Base-by-base conservation (phyloP, 2,329 filamentous ascomycete species). In the Corniculantispora saksenae region DNA sequence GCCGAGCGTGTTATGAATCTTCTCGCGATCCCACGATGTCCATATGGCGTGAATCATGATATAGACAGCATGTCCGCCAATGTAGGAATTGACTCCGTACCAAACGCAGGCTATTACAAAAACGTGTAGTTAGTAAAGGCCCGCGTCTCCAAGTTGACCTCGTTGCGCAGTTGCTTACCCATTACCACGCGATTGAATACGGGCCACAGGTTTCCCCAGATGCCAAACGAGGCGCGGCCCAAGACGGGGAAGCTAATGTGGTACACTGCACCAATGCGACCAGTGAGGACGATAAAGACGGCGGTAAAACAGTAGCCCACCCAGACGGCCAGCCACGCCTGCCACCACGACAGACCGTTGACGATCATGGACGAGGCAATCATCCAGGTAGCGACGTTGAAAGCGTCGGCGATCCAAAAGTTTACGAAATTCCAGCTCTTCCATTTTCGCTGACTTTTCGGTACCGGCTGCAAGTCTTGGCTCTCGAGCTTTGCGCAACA, bases 321-420 rank as follows among this genome's bases (percentile, higher is more conserved):
- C 89, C 93, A 94, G 48, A 97, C 91, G 72, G 91, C 93, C 21
- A 93, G 79, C 89, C 91, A 93, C 13, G 91, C 90, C 79, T 97
- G 92, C 93, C 93, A 97, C 93, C 93, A 97, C 12, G 91, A 92
- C 27, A 96, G 82, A 13, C 92, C 92, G 57, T 80, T 82, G 1
- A 90, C 85, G 38, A 96, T 91, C 86, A 93, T 93, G 47, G 91
- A 89, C 1, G 91, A 92, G 0, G 91, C 91, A 68, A 96, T 95
- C 92, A 96, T 97, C 93, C 92, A 96, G 1, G 92, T 95, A 77
- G 94, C 95, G 74, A 95, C 92, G 76, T 94, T 94, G 80, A 94
- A 93, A 0, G 88, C 91, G 78, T 94, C 91, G 35, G 91, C 90
- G 72, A 95, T 85, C 92, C 92, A 94, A 75, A 95, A 95, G 19